Conservation (phyloP, 139 green algal species). For the Chlamydomonas applanata region DNA sequence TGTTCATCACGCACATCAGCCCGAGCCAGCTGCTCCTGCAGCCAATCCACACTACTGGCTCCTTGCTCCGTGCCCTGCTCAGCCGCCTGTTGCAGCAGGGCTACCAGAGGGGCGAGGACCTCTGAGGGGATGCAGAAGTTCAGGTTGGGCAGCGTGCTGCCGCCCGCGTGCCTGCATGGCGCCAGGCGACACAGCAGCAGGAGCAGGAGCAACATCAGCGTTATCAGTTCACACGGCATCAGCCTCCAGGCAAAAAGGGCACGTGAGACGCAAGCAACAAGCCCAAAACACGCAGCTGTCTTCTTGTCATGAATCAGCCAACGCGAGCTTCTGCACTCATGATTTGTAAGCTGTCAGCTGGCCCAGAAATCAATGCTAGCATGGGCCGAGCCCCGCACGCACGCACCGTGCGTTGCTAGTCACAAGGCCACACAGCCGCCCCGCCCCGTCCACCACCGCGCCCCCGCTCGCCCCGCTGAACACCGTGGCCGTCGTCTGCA, state of each 20-base stretch:
- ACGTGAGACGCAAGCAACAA: neutral
- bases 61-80: neutral
- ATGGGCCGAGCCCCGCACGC: neutral
- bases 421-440: conserved; percentile 62
- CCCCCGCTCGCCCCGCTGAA: conserved; percentile 73
- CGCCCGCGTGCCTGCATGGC: conserved; percentile 9
- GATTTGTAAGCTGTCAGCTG: neutral
- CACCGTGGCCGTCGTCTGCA: conserved; percentile 67
- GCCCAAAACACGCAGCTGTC: neutral
- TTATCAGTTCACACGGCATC: neutral
- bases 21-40: neutral
- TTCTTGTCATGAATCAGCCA: neutral
- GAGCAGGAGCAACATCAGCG: no score
- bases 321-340: neutral
- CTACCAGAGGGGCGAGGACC: conserved; percentile 47
- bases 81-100: conserved; percentile 9
- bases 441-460: conserved; percentile 48
- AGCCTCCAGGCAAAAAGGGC: neutral
- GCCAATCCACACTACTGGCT: neutral
- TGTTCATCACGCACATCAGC: neutral
- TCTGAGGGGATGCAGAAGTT: conserved; percentile 62
- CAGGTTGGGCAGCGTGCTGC: conserved; percentile 53
- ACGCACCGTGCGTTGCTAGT: conserved; percentile 61
- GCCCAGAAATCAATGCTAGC: neutral
- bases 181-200: no score